Base-by-base conservation (phyloP, 2,329 filamentous ascomycete species). In the Talaromyces sp. region DNA sequence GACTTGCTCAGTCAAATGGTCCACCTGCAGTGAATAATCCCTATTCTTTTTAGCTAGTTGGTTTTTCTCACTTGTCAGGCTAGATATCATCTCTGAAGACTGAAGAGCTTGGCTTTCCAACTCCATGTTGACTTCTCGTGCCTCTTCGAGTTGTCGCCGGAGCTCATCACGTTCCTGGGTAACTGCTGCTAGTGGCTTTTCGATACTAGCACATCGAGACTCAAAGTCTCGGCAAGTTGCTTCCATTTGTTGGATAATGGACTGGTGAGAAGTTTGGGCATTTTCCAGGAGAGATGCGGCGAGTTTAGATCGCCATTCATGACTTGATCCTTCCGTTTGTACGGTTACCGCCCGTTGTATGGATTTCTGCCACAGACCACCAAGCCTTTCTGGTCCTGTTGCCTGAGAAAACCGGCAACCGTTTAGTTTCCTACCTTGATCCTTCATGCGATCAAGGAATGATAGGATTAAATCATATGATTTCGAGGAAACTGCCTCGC, bases 161-260 rank as follows among this genome's bases (percentile, higher is more conserved):
- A 80, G 61, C 10, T 66, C 65, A 9, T 71, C 62, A 3, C 77
- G 69, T 60, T 77, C 68, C 59, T 70, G 66, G 53, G 70, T 69
- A 6, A 67, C 81, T 17, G 73, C 71, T 4, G 77, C 76, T 13
- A 87, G 72, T 6, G 85, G 85, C 55, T 76, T 76, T 70, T 87
- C 85, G 2, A 82, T 76, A 33, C 78, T 78, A 36, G 81, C 77
- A 66, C 85, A 87, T 8, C 85, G 79, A 10, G 72, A 72, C 65
- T 87, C 85, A 1, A 87, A 73, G 60, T 85, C 83, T 27, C 78
- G 76, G 66, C 84, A 86, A 13, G 83, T 79, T 36, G 82, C 77
- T 17, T 79, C 76, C 17, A 87, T 79, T 22, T 80, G 76, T 10
- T 76, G 73, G 30, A 83, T 69, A 9, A 86, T 71, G 1, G 71